Evolutionary conservation across 495 filamentous ascomycete species (phyloP).

Genomic region (Talaromyces ruber): DNA sequence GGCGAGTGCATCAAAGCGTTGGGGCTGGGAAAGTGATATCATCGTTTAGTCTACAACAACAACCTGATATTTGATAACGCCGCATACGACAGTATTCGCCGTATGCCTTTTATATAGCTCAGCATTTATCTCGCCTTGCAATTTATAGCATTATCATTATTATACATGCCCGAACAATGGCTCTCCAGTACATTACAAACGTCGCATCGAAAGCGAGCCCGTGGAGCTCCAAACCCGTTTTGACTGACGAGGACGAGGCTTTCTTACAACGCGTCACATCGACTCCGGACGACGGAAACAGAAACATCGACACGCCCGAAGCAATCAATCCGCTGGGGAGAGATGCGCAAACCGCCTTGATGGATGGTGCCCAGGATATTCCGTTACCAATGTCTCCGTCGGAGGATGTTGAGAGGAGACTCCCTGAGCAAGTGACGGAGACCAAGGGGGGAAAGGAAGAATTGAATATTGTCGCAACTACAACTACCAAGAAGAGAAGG

Average conservation of each 20-base stretch:
- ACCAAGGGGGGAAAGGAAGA: constrained; percentile 10
- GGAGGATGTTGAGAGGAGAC: constrained; percentile 27
- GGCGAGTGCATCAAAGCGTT: neutral
- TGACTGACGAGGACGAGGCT: constrained; percentile 46
- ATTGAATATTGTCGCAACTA: constrained; percentile 13
- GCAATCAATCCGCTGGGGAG: constrained; percentile 11
- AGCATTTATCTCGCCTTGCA: neutral
- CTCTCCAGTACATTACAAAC: constrained; percentile 35
- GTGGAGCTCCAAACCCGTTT: constrained; percentile 31
- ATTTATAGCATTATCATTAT: neutral
- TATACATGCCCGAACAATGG: neutral
- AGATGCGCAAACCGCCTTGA: constrained; percentile 20
- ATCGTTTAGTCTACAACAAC: neutral
- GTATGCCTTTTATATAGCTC: neutral
- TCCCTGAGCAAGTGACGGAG: constrained; percentile 26
- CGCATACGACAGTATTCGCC: neutral
- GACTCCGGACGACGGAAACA: constrained; percentile 14
- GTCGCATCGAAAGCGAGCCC: constrained; percentile 25
- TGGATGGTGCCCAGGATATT: constrained; percentile 22
- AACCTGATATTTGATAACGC: neutral
- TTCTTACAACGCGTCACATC: constrained; percentile 43
- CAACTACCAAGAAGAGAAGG: constrained; percentile 28
- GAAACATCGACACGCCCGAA: neutral
- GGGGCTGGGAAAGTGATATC: neutral
- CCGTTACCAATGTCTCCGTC: constrained; percentile 30